phyloP scores from a whole-genome alignment of 108 stramenopile species.

The Ochromonas danica region DNA sequence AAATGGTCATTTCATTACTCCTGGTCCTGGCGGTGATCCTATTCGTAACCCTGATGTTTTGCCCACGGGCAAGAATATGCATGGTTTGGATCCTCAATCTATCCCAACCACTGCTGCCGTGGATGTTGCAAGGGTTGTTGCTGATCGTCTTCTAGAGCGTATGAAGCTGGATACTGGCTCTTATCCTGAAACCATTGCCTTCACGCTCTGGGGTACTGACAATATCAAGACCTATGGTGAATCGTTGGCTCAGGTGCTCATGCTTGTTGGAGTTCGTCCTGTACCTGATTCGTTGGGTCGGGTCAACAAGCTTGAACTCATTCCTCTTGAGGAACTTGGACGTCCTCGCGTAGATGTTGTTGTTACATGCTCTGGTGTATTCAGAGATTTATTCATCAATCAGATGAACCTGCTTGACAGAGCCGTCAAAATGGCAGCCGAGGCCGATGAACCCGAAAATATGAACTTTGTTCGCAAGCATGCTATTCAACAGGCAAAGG shows the following conservation, averaged over 20 bases:
- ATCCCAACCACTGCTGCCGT: slow-evolving; percentile 91
- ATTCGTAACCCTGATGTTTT: slow-evolving; percentile 94
- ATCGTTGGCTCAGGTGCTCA: slow-evolving; percentile 63
- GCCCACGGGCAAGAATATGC: slow-evolving; percentile 92
- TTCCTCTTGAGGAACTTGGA: slow-evolving; percentile 89
- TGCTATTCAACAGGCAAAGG: slow-evolving; percentile 82
- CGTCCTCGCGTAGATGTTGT: slow-evolving; percentile 93
- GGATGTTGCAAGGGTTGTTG: slow-evolving; percentile 78
- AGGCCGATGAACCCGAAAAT: slow-evolving; percentile 86
- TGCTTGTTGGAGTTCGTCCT: slow-evolving; percentile 85
- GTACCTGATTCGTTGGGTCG: slow-evolving; percentile 89
- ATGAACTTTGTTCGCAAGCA: slow-evolving; percentile 92
- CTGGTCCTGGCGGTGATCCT: slow-evolving; percentile 93
- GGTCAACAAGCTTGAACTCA: slow-evolving; percentile 95
- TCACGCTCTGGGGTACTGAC: slow-evolving; percentile 95
- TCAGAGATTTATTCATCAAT: slow-evolving; percentile 98
- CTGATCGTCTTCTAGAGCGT: slow-evolving; percentile 81
- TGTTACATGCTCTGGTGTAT: slow-evolving; percentile 92
- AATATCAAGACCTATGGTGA: slow-evolving; percentile 98
- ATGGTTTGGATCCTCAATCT: slow-evolving; percentile 89
- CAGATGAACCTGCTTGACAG: slow-evolving; percentile 97
- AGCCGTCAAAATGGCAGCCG: slow-evolving; percentile 94
- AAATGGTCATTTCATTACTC: slow-evolving; percentile 88
- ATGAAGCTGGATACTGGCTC: slow-evolving; percentile 76
- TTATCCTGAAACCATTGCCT: slow-evolving; percentile 88